Conservation (phyloP, 768 basidiomycete species). For the Psilocybe azurescens region DNA sequence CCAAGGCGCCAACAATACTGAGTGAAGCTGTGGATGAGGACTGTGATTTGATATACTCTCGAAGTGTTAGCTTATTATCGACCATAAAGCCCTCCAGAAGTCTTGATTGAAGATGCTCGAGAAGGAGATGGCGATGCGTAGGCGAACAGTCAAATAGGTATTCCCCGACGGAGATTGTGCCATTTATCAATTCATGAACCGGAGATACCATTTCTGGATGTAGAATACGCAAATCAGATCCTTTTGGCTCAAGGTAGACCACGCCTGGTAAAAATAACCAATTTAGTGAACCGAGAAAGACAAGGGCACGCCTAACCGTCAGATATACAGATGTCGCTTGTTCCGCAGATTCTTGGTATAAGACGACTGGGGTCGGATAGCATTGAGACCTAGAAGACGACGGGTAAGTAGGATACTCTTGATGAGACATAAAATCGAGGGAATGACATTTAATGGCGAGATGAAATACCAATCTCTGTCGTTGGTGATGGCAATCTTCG, state of each 20-base stretch:
- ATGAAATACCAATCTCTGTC: neutral
- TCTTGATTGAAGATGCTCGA: neutral
- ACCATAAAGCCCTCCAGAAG: neutral
- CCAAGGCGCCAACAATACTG: neutral
- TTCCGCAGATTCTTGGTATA: neutral
- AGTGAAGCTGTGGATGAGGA: neutral
- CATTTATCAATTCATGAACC: neutral
- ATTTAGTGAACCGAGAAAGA: neutral
- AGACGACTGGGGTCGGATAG: neutral
- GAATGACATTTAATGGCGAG: neutral
- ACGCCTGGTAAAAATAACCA: neutral
- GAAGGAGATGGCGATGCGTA: neutral
- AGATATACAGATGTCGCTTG: neutral
- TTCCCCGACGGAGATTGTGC: neutral
- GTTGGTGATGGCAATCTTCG: neutral
- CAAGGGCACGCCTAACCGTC: neutral
- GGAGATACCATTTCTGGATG: neutral
- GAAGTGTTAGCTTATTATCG: neutral
- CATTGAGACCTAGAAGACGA: neutral
- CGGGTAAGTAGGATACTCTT: neutral
- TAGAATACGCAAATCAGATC: neutral
- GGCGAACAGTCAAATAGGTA: neutral
- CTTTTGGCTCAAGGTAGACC: neutral
- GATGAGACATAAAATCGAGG: too few relatives aligned
- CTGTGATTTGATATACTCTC: neutral